These are phyloP conservation scores for Diaporthe eres DNA, from an alignment of 2,329 filamentous ascomycete genomes.

Conservation along the genomic window DNA sequence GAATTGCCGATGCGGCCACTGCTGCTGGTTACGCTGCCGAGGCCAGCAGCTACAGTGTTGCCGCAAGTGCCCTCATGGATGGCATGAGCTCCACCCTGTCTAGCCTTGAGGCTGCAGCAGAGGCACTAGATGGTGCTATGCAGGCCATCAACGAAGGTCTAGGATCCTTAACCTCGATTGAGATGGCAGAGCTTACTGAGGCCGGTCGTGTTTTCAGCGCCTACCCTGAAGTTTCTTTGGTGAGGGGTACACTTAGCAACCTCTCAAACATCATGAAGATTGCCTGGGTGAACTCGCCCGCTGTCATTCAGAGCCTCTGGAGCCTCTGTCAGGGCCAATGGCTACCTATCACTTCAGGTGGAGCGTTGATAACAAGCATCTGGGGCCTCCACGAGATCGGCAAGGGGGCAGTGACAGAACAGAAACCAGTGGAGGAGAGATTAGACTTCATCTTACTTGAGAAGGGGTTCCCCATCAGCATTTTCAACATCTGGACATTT, in stretches of 20 bases:
- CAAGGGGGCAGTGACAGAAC: too few species aligned
- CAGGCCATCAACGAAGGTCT: neutral
- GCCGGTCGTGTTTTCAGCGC: neutral
- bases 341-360: conserved; percentile 8
- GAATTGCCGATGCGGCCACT: neutral
- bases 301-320: conserved; percentile 1
- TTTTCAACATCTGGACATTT: conserved; percentile 10
- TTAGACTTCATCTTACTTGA: conserved; percentile 11
- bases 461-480: neutral
- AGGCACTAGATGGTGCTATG: conserved; percentile 27
- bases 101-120: neutral
- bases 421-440: neutral
- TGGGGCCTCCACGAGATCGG: neutral
- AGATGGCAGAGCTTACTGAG: conserved; percentile 1
- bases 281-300: neutral
- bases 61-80: neutral
- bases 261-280: conserved; percentile 5
- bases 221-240: neutral
- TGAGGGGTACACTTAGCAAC: neutral
- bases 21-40: conserved; percentile 6
- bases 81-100: neutral
- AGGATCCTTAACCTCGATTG: neutral
- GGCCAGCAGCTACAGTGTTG: neutral
- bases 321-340: neutral
- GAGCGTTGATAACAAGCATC: neutral